These are phyloP conservation scores for Trichoderma sp. DNA, from an alignment of 2,329 filamentous ascomycete genomes.

Conservation along the genomic window DNA sequence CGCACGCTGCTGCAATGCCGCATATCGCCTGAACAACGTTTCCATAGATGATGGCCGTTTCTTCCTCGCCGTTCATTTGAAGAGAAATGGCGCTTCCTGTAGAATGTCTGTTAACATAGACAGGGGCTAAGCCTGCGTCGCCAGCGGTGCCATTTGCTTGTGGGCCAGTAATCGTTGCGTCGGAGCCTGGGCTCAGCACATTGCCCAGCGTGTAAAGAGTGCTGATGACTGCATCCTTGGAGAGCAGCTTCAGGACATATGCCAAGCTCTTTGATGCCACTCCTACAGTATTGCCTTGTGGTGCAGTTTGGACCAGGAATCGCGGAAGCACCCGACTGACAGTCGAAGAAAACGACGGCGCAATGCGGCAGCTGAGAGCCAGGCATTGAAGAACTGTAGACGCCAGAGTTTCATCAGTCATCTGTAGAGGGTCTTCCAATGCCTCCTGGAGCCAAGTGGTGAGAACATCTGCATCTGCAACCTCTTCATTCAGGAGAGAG, in stretches of 20 bases:
- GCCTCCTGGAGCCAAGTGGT: slow-evolving; percentile 86
- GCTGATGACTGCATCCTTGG: slow-evolving; percentile 91
- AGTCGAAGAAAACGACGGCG: slow-evolving; percentile 71
- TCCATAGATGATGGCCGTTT: slow-evolving; percentile 74
- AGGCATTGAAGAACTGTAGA: slow-evolving; percentile 79
- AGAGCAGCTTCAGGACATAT: slow-evolving; percentile 77
- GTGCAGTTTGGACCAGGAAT: slow-evolving; percentile 83
- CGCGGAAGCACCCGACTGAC: slow-evolving; percentile 80
- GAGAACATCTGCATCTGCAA: slow-evolving; percentile 76
- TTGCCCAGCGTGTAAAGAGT: slow-evolving; percentile 97
- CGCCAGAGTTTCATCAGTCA: slow-evolving; percentile 77
- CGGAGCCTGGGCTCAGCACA: slow-evolving; percentile 76
- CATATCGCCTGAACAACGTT: slow-evolving; percentile 97
- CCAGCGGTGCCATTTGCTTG: slow-evolving; percentile 50
- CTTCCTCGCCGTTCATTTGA: slow-evolving; percentile 74
- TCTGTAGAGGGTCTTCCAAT: slow-evolving; percentile 77
- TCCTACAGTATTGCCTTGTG: slow-evolving; percentile 68
- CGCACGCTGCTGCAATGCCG: slow-evolving; percentile 78
- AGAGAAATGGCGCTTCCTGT: slow-evolving; percentile 81
- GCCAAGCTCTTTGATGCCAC: slow-evolving; percentile 86
- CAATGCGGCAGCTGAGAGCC: slow-evolving; percentile 77
- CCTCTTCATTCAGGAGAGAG: slow-evolving; percentile 77
- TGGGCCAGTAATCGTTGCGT: slow-evolving; percentile 58
- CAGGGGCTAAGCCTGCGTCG: slow-evolving; percentile 45
- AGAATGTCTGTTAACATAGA: slow-evolving; percentile 61